These are phyloP conservation scores for Cordyceps javanica DNA, from an alignment of 2,329 filamentous ascomycete species.

Conservation along the genomic window DNA sequence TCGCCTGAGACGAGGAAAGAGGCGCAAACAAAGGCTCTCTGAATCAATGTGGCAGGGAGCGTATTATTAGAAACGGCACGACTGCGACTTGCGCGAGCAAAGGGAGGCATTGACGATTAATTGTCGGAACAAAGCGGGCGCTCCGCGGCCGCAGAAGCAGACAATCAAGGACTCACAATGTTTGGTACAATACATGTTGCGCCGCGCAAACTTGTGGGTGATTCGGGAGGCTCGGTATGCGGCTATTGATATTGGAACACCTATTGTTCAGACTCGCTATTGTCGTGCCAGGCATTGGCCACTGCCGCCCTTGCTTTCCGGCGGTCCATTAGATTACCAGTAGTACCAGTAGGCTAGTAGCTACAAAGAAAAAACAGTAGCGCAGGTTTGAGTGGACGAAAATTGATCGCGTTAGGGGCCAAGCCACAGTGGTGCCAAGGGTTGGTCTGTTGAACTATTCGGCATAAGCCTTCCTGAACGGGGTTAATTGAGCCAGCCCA, in stretches of 20 bases:
- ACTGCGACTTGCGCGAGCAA: too few species aligned
- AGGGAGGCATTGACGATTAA: too few species aligned
- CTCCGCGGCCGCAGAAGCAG: too few species aligned
- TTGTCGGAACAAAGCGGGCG: too few species aligned
- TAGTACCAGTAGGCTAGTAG: background rate
- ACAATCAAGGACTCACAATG: too few species aligned
- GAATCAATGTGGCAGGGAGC: too few species aligned
- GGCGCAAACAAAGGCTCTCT: too few species aligned
- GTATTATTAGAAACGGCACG: too few species aligned
- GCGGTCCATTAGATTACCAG: background rate
- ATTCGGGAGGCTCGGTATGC: background rate
- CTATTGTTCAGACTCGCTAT: background rate
- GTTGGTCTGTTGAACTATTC: background rate
- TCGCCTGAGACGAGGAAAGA: too few species aligned
- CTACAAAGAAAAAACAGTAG: background rate
- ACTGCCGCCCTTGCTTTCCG: too few species aligned
- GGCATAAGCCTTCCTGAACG: background rate
- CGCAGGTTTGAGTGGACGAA: background rate
- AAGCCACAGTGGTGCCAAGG: constrained; percentile 7
- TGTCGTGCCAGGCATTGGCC: too few species aligned
- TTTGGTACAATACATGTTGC: background rate
- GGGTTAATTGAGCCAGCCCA: background rate
- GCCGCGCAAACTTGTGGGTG: background rate
- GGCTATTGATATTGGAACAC: background rate
- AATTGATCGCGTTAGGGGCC: constrained; percentile 4